Evolutionary conservation across 495 filamentous ascomycete genomes (phyloP).

Genomic region (Podospora australis): DNA sequence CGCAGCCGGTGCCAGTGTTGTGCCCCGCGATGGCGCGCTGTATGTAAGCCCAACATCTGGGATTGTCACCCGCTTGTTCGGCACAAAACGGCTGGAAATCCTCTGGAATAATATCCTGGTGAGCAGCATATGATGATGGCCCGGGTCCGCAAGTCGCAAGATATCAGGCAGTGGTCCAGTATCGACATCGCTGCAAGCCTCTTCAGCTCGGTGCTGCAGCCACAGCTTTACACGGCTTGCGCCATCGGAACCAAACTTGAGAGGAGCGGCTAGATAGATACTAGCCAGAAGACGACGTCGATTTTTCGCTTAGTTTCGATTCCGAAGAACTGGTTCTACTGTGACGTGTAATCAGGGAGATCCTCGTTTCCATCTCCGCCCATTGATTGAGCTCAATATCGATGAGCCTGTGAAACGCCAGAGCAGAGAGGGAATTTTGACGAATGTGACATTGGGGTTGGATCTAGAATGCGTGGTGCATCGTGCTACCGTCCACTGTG

Average conservation of each 20-base stretch:
- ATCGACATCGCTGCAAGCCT: not conserved
- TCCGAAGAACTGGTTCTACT: not conserved
- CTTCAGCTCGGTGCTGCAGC: not conserved
- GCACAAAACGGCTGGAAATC: slow-evolving; percentile 12
- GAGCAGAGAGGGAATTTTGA: not conserved
- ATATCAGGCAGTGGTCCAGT: not conserved
- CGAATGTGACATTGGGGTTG: not conserved
- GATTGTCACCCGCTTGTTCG: slow-evolving; percentile 12
- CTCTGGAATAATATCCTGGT: not conserved
- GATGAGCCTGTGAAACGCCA: not conserved
- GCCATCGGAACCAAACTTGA: not conserved
- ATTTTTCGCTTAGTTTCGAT: not conserved
- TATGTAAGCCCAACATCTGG: slow-evolving; percentile 10
- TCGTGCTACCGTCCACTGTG: not conserved
- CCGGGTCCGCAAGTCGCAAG: not conserved
- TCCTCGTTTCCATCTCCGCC: no score
- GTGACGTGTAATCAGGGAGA: no score
- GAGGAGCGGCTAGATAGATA: no score
- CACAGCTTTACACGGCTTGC: not conserved
- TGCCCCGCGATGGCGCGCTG: slow-evolving; percentile 1
- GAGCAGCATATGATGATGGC: not conserved
- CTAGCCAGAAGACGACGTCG: not conserved
- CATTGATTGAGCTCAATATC: no score
- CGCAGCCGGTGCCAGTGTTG: slow-evolving; percentile 11
- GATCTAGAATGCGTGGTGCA: not conserved